Conservation (phyloP, 257 asterid genomes). For the Fraxinus cuspidata region DNA sequence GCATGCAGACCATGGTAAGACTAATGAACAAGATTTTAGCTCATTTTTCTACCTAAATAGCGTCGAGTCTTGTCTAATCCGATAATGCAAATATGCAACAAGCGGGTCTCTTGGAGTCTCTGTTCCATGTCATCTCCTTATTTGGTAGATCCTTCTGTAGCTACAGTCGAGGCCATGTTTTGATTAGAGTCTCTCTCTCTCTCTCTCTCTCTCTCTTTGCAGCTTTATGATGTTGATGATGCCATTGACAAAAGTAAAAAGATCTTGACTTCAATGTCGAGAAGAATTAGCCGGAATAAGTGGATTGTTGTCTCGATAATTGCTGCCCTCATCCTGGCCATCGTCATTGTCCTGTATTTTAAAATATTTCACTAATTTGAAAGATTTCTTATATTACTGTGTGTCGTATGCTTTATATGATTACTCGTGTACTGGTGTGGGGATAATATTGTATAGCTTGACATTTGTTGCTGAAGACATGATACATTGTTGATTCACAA, state of each 20-base stretch:
- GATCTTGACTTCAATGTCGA: slow-evolving; percentile 79
- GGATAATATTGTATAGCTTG: slow-evolving; percentile 36
- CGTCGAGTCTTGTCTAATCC: not conserved
- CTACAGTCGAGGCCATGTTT: not conserved
- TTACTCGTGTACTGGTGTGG: slow-evolving; percentile 16
- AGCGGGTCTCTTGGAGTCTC: not conserved
- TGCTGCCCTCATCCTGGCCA: slow-evolving; percentile 73
- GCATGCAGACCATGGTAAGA: not conserved
- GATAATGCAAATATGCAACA: not conserved
- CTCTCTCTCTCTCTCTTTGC: slow-evolving; percentile 31
- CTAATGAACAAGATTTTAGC: not conserved
- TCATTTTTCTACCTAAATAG: not conserved
- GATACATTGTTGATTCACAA: not conserved
- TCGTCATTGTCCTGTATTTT: slow-evolving; percentile 65
- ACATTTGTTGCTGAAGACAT: slow-evolving; percentile 24
- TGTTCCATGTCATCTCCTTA: not conserved
- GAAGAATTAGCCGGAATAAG: slow-evolving; percentile 83
- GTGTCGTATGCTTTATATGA: slow-evolving; percentile 22
- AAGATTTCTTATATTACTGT: slow-evolving; percentile 15
- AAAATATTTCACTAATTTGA: slow-evolving; percentile 58
- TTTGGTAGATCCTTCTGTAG: not conserved
- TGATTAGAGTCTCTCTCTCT: not conserved
- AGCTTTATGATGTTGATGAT: slow-evolving; percentile 93
- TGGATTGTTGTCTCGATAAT: slow-evolving; percentile 78
- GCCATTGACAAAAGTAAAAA: slow-evolving; percentile 90